Percentiles rank a stretch among this genome's conserved stretches.
These are phyloP conservation scores for Colletotrichum spinosum DNA, from an alignment of 2,329 filamentous ascomycete species.

Conservation along the genomic window DNA sequence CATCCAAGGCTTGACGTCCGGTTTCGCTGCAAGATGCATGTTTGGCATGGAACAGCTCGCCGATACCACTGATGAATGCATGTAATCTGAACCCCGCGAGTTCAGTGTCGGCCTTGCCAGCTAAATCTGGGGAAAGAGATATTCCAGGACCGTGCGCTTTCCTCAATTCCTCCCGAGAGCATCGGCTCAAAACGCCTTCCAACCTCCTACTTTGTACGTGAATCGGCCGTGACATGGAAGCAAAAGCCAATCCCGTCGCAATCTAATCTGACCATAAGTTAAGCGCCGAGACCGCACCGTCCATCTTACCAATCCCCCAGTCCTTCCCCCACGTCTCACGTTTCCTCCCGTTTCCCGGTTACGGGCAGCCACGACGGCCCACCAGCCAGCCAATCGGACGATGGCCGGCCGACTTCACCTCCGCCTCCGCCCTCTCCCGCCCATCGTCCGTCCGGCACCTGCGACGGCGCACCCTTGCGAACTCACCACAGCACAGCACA, in stretches of 20 bases:
- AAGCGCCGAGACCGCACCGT: slow-evolving; percentile 22
- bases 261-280: slow-evolving; percentile 3
- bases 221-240: background rate
- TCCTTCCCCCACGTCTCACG: slow-evolving; percentile 10
- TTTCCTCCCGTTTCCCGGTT: slow-evolving; percentile 1
- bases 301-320: slow-evolving; percentile 7
- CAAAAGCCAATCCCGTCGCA: slow-evolving; percentile 1
- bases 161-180: no score
- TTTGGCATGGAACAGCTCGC: background rate
- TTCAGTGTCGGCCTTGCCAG: no score
- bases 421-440: slow-evolving; percentile 10
- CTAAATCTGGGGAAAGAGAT: slow-evolving; percentile 16
- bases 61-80: slow-evolving; percentile 1
- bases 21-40: slow-evolving; percentile 20
- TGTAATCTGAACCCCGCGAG: no score
- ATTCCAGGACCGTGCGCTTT: no score
- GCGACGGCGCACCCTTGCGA: slow-evolving; percentile 12
- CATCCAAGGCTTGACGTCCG: slow-evolving; percentile 14
- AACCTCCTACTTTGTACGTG: no score
- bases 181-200: no score
- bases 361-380: background rate
- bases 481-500: slow-evolving; percentile 27
- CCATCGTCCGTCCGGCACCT: slow-evolving; percentile 13
- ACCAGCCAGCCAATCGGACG: slow-evolving; percentile 30
- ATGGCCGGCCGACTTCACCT: slow-evolving; percentile 32